Evolutionary conservation across 2,329 filamentous ascomycete genomes (phyloP), one percentile per base, ranked within the genome.

Genomic region (Botryosphaeria agaves): DNA sequence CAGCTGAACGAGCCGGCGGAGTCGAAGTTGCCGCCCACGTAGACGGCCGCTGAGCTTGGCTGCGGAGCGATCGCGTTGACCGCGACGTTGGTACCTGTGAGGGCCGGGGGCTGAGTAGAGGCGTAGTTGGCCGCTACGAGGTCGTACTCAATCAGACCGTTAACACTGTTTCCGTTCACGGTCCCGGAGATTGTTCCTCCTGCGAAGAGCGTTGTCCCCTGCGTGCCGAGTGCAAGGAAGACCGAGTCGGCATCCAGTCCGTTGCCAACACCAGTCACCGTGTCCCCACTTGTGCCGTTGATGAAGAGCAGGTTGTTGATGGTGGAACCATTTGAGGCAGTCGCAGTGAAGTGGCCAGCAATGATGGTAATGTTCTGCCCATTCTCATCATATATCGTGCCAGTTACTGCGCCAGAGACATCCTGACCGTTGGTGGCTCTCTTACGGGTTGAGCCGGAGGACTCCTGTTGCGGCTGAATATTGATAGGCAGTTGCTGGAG

Each of bases 21-120:
- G n/a, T 71, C 62, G 46, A 95, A 98, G 7, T 69, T 72, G 18
- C 89, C 89, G 21, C 78, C 87, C 18, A 98, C 78, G 46, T 79
- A 98, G 8, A 98, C 64, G 30, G 89, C 72, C 2, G 66, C 62
- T 12, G 72, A 73, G 32, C 67, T 68, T 0, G 81, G 79, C 32
- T 76, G 76, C 6, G 75, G 63, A 7, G 72, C 68, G 41, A 98
- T 83, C 17, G 79, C 62, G 34, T 82, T 77, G 25, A 95, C 84
- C 3, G 72, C 69, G 16, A 74, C 72, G 37, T 73, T 67, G 5
- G 62, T 59, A 9, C 87, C 85, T 7, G 64, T 64, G 3, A 95
- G 61, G 2, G 76, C 66, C 17, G 84, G 75, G 1, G 87, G 82
- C 44, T 94, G 84, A 2, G 63, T 65, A 33, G 61, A 59, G 7